These are phyloP conservation scores for Stentor coeruleus DNA, from an alignment of 73 alveolate species.

Conservation along the genomic window DNA sequence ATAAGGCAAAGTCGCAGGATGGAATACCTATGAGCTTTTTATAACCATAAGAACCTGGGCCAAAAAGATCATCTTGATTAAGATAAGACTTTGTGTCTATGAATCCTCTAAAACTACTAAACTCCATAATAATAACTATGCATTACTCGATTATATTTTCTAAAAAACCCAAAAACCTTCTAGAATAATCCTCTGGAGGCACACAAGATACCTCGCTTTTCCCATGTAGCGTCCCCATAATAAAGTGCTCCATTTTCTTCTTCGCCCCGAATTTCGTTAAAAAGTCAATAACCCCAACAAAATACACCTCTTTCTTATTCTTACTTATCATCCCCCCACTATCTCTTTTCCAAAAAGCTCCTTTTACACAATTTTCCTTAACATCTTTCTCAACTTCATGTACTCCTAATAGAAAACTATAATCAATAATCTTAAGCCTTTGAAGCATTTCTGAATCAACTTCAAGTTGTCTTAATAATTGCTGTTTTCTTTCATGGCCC, in stretches of 20 bases:
- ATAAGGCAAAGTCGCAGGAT: conserved; percentile 8
- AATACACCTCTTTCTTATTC: conserved; percentile 54
- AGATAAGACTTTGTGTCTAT: conserved; percentile 12
- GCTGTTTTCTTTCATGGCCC: conserved; percentile 47
- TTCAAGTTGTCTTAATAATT: conserved; percentile 54
- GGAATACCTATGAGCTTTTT: neutral
- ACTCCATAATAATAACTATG: neutral
- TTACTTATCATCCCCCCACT: conserved; percentile 67
- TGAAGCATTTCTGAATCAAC: conserved; percentile 65
- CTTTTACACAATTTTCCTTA: neutral
- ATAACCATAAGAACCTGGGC: neutral
- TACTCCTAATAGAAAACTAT: conserved; percentile 77
- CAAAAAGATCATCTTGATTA: neutral
- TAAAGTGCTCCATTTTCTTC: conserved; percentile 59
- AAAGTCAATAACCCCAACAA: conserved; percentile 84
- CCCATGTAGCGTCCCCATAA: conserved; percentile 47
- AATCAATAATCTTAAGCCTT: conserved; percentile 67
- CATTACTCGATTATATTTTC: conserved; percentile 9
- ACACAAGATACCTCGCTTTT: conserved; percentile 26
- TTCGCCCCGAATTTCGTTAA: conserved; percentile 51
- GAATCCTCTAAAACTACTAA: neutral
- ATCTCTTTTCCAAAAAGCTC: conserved; percentile 24
- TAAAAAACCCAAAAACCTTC: conserved; percentile 21
- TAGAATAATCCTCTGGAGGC: conserved; percentile 26
- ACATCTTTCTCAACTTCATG: conserved; percentile 47